Base-by-base conservation (phyloP, 768 basidiomycete genomes). In the Psilocybe subaeruginosa region DNA sequence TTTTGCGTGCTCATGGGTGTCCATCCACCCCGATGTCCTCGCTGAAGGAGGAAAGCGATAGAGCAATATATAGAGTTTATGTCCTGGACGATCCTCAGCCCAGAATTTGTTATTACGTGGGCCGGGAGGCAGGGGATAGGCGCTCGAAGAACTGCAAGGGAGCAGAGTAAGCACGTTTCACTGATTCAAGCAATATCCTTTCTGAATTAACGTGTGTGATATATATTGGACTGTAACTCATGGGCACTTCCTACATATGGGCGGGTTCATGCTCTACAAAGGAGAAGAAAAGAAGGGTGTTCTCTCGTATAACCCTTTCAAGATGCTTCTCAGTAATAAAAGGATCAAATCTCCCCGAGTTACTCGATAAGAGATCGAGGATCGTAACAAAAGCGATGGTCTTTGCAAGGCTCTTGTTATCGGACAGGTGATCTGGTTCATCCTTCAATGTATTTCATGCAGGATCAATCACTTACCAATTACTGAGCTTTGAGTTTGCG, bases 401-500 rank as follows among this genome's bases (percentile, higher is more conserved):
- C 49, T 78, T 1, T 51, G 69, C 3, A 78, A 77, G 58, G 55
- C 55, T 0, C 31, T 78, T 11, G 70, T 69, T 23, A 8, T 75
- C 17, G 11, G 70, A 4, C 77, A 78, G 57, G 67, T 68, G 3
- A 29, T 51, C 1, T 77, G 74, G 73, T 77, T 77, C 59, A 58
- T 69, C 23, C 1, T 70, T 29, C 69, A 73, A 29, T 70, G 66
- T 41, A 58, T 74, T 16, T 62, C 66, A 2, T 68, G 76, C 8
- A 37, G 39, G n/a, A 48, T 35, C 0, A 62, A 68, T 12, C 46
- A 58, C 0, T 66, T 77, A 11, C 64, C 67, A 0, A 53, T 77
- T 4, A 73, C 72, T 1, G 68, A 73, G 33, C 68, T 78, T 78
- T 1, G 75, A 78, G 64, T 37, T 78, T 2, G 45, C 64, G 7